Evolutionary conservation across 352 stramenopile genomes (phyloP).

Genomic region (Phytophthora syringae): DNA sequence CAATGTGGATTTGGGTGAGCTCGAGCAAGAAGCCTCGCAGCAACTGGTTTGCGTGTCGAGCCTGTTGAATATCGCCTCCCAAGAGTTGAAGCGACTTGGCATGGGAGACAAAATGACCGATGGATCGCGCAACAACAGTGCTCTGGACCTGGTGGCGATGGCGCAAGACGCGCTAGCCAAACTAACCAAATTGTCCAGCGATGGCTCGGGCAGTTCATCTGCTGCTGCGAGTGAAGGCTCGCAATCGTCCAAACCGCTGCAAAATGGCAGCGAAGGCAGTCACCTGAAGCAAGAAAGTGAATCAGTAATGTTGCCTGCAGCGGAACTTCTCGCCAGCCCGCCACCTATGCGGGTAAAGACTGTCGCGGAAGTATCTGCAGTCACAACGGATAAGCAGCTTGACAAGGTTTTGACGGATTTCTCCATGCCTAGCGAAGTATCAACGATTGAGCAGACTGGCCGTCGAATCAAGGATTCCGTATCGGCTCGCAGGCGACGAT

Average conservation of each 20-base stretch:
- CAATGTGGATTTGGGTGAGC: conserved; percentile 9
- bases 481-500: conserved; percentile 9
- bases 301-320: background rate
- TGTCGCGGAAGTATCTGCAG: conserved; percentile 2
- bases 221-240: conserved; percentile 5
- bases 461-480: conserved; percentile 27
- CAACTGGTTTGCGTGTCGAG: conserved; percentile 32
- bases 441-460: conserved; percentile 27
- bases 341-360: background rate
- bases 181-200: conserved; percentile 17
- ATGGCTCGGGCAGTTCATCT: conserved; percentile 2
- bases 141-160: conserved; percentile 28
- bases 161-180: conserved; percentile 28
- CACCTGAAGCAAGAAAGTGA: background rate
- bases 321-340: background rate
- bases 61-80: conserved; percentile 47
- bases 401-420: conserved; percentile 8
- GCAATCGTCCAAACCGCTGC: background rate
- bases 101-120: conserved; percentile 33
- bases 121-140: conserved; percentile 22
- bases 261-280: background rate
- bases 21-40: conserved; percentile 29
- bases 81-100: conserved; percentile 48
- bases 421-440: conserved; percentile 32
- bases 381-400: conserved; percentile 8